Conservation (phyloP, 148 eudicot genomes). For the Heliosperma pusillum region DNA sequence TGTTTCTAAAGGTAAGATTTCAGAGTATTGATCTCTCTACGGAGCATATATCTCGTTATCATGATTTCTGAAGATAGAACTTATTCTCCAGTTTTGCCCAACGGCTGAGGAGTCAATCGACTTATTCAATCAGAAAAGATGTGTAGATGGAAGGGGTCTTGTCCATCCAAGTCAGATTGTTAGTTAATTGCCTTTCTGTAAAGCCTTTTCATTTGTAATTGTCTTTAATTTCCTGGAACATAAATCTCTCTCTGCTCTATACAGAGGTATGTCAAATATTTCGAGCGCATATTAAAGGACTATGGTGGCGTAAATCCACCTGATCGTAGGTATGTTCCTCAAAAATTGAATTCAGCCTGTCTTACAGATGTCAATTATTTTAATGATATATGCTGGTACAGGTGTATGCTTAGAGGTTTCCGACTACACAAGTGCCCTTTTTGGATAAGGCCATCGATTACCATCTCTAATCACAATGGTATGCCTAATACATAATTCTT, state of each 20-base stretch:
- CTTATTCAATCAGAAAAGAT: conserved; percentile 87
- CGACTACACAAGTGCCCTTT: conserved; percentile 86
- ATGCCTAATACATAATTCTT: conserved; percentile 18
- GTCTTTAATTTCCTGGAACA: conserved; percentile 1
- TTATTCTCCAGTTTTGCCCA: conserved; percentile 64
- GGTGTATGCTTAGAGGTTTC: conserved; percentile 98
- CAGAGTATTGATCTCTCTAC: conserved; percentile 5
- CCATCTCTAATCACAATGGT: conserved; percentile 82
- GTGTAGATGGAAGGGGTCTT: conserved; percentile 88
- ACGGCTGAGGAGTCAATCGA: conserved; percentile 84
- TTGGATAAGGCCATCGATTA: conserved; percentile 94
- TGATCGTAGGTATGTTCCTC: conserved; percentile 61
- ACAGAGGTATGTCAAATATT: conserved; percentile 92
- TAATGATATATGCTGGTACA: conserved; percentile 35
- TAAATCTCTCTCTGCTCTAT: conserved; percentile 21
- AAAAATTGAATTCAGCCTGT: neutral
- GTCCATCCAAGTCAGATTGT: conserved; percentile 93
- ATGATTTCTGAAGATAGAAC: conserved; percentile 12
- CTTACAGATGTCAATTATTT: conserved; percentile 16
- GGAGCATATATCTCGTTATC: neutral
- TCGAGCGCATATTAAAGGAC: conserved; percentile 57
- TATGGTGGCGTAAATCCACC: conserved; percentile 63
- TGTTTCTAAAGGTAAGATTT: conserved; percentile 67
- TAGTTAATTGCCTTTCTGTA: conserved; percentile 33
- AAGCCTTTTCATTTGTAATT: neutral